These are phyloP conservation scores for Tripidium arundinaceum DNA, from an alignment of 202 grass and related monocot species.

Conservation along the genomic window DNA sequence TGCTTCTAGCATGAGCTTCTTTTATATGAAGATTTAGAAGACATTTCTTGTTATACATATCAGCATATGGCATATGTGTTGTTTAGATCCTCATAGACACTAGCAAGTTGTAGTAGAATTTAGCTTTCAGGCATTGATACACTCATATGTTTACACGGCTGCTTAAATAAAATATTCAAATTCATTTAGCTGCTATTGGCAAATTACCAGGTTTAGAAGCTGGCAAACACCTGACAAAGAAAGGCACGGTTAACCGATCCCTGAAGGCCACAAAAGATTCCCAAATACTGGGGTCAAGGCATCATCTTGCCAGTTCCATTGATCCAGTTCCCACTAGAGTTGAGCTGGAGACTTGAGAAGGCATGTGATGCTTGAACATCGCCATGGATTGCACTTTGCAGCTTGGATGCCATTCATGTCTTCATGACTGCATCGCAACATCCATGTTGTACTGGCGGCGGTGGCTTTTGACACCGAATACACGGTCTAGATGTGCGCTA, in stretches of 20 bases:
- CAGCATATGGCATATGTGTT: background rate
- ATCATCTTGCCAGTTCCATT: constrained; percentile 18
- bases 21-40: background rate
- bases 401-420: background rate
- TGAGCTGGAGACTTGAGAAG: constrained; percentile 33
- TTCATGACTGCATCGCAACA: background rate
- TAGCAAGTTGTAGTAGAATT: background rate
- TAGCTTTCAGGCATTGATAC: background rate
- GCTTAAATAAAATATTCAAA: background rate
- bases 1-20: background rate
- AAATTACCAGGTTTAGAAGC: constrained; percentile 32
- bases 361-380: background rate
- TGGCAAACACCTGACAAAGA: constrained; percentile 17
- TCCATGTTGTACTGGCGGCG: background rate
- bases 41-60: background rate
- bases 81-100: background rate
- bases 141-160: background rate
- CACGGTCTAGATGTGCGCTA: background rate
- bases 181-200: background rate
- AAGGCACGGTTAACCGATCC: constrained; percentile 12
- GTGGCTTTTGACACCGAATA: background rate
- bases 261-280: constrained; percentile 14
- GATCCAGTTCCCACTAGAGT: constrained; percentile 35
- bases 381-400: background rate
- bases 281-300: constrained; percentile 15